A percentile compares a stretch with the other conserved stretches of the same genome.
Evolutionary conservation across 768 basidiomycete species (phyloP).

Genomic region (Serendipita sp.): DNA sequence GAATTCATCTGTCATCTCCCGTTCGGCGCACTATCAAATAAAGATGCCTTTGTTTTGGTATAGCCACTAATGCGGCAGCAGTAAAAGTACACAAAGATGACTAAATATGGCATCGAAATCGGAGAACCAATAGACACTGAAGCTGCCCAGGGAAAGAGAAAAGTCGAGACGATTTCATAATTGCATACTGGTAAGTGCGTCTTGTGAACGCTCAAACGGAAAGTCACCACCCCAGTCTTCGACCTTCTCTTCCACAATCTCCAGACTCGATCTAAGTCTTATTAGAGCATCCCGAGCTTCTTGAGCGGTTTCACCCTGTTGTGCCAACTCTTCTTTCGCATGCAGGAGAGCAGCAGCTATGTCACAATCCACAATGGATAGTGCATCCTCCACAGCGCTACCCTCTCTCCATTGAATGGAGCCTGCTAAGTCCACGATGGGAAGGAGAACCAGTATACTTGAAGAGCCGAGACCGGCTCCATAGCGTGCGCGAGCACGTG

Average conservation of each 20-base stretch:
- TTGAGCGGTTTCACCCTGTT: not conserved
- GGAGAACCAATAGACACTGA: not conserved
- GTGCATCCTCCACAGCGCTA: not conserved
- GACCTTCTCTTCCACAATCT: not conserved
- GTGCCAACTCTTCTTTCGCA: not conserved
- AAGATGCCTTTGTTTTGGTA: too few relatives aligned
- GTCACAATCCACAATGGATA: slow-evolving; percentile 4
- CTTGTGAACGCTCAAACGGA: not conserved
- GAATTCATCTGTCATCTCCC: not conserved
- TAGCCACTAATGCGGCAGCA: not conserved
- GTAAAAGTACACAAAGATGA: not conserved
- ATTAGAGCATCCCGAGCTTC: not conserved
- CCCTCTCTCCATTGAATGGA: not conserved
- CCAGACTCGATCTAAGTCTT: not conserved
- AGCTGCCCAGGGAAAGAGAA: too few relatives aligned
- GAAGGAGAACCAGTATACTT: slow-evolving; percentile 5
- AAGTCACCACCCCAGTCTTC: not conserved
- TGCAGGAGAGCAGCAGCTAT: slow-evolving; percentile 1
- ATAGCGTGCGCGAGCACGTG: slow-evolving; percentile 2
- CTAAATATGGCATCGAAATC: not conserved
- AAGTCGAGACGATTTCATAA: not conserved
- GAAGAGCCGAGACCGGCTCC: slow-evolving; percentile 6
- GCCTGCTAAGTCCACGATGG: not conserved
- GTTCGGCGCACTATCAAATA: not conserved
- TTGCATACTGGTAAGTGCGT: not conserved